Evolutionary conservation across 2,329 filamentous ascomycete species (phyloP).

Genomic region (Teratosphaeria destructans): DNA sequence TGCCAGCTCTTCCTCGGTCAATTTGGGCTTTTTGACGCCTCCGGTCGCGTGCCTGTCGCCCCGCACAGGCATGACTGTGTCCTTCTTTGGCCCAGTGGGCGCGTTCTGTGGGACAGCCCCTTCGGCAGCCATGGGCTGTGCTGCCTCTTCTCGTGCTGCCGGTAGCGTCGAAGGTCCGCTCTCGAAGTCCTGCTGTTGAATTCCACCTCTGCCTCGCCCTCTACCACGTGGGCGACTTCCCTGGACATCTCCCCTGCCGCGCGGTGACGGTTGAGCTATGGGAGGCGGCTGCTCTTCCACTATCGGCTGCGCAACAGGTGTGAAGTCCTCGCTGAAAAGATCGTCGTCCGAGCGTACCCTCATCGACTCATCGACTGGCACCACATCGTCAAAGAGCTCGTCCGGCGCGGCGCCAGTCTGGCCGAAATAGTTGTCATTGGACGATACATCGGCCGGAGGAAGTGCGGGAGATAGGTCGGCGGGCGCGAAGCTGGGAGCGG

Average conservation of each 20-base stretch:
- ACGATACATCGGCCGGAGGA: conserved; percentile 10
- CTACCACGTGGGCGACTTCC: conserved; percentile 14
- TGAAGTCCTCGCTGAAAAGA: conserved; percentile 42
- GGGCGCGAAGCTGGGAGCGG: conserved; percentile 9
- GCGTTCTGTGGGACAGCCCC: conserved; percentile 6
- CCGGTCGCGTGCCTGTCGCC: conserved; percentile 27
- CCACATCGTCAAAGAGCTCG: conserved; percentile 25
- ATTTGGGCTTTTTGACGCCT: conserved; percentile 41
- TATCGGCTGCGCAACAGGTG: conserved; percentile 34
- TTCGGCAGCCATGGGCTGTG: conserved; percentile 2
- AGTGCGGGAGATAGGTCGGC: background rate
- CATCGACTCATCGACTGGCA: conserved; percentile 34
- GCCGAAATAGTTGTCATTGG: conserved; percentile 20
- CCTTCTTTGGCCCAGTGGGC: conserved; percentile 10
- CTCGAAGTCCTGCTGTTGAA: background rate
- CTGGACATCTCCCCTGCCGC: conserved; percentile 9
- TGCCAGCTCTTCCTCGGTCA: conserved; percentile 54
- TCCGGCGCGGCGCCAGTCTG: conserved; percentile 25
- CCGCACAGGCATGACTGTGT: conserved; percentile 18
- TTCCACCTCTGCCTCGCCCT: conserved; percentile 10
- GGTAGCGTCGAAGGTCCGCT: background rate
- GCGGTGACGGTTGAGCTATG: conserved; percentile 2
- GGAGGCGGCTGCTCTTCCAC: conserved; percentile 16
- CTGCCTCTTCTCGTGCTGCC: background rate
- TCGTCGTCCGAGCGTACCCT: conserved; percentile 42